phyloP scores from a whole-genome alignment of 352 stramenopile genomes.

The Globisporangium rhizosaccharum region DNA sequence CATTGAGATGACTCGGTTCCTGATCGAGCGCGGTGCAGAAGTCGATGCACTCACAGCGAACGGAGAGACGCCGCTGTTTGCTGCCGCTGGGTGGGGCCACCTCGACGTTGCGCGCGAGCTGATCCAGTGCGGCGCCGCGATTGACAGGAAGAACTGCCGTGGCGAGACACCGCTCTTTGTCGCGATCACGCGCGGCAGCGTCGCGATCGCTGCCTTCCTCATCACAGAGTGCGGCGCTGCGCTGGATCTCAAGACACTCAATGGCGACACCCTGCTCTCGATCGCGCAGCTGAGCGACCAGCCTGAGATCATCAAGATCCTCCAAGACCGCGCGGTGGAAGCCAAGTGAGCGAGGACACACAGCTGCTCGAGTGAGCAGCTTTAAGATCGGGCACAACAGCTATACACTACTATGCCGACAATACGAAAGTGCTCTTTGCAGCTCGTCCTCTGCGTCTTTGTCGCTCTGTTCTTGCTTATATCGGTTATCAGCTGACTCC shows the following conservation, averaged over 20 bases:
- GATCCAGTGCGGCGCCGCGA: background rate
- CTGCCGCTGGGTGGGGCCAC: slow-evolving; percentile 3
- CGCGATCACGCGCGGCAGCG: slow-evolving; percentile 3
- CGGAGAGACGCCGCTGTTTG: slow-evolving; percentile 4
- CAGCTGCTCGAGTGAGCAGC: background rate
- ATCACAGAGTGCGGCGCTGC: slow-evolving; percentile 3
- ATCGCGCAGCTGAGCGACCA: background rate
- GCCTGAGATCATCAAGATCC: slow-evolving; percentile 6
- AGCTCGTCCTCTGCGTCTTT: too few species aligned
- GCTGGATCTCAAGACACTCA: slow-evolving; percentile 1
- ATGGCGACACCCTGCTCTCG: slow-evolving; percentile 7
- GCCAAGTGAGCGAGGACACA: slow-evolving; percentile 2
- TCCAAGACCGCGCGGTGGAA: slow-evolving; percentile 3
- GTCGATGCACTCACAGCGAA: slow-evolving; percentile 1
- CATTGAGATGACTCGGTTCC: slow-evolving; percentile 6
- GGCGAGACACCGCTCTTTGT: slow-evolving; percentile 9
- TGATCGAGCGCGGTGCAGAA: slow-evolving; percentile 1
- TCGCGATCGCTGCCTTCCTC: background rate
- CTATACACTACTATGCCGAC: background rate
- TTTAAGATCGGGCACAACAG: background rate
- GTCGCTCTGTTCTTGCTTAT: too few species aligned
- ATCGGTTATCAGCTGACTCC: too few species aligned
- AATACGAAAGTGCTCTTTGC: slow-evolving; percentile 1
- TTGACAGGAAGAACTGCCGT: slow-evolving; percentile 7
- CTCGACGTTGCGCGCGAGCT: slow-evolving; percentile 8